Base-by-base conservation (phyloP, 225 moss, liverwort and hornwort genomes). In the Neckera pumila region DNA sequence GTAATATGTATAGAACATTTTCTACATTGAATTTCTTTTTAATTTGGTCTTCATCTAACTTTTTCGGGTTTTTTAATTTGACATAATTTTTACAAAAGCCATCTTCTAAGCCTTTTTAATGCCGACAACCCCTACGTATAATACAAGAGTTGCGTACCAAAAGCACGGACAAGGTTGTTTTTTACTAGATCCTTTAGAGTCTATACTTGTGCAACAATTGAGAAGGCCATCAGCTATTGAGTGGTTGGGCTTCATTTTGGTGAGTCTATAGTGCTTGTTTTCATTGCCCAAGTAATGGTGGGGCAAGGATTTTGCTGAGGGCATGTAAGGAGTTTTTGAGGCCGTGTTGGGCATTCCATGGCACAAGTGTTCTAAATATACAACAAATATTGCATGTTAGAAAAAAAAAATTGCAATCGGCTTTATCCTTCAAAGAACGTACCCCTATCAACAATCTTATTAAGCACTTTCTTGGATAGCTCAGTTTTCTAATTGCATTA, bases 271-370 rank as follows among this genome's bases (percentile, higher is more conserved):
- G 2, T 0, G 2, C 6, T 45, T 28, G 3, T 17, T 45, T 45
- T 2, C 0, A 4, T 30, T 74, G 30, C 1, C 3, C 0, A 2
- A 45, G 3, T 30, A 45, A 4, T 1, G 0, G 0, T 73, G 3
- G 3, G 2, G 25, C 8, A 23, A 0, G 1, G 0, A 12, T 23
- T 69, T 38, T 69, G 4, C 1, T 7, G 2, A 40, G 13, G 9
- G 21, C 1, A 0, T 4, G 1, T 3, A 0, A 26, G 0, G 8
- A 15, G 3, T 27, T 0, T 0, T 16, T 26, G 43, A 27, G 0
- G 25, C 2, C 0, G 0, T 1, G 0, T 42, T 27, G 16, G 9
- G 0, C 0, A 0, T 4, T 13, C 38, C 0, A 38, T 38, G 2
- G 69, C 23, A 38, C 3, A 1, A 1, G 0, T 23, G 14, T 3